phyloP scores from a whole-genome alignment of 768 basidiomycete genomes.

The Kwoniella sp. region DNA sequence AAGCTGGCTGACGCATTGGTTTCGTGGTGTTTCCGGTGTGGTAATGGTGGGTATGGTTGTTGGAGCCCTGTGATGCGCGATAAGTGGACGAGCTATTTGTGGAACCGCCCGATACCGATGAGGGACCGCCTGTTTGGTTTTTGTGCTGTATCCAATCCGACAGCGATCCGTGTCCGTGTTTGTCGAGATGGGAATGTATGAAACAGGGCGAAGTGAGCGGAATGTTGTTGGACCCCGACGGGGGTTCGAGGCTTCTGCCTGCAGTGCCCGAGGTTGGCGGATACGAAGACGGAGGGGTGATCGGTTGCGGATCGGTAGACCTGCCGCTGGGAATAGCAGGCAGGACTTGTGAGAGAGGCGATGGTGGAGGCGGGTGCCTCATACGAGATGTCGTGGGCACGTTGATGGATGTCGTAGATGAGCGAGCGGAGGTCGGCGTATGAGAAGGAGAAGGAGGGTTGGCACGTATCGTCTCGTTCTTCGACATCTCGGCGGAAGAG shows the following conservation, averaged over 20 bases:
- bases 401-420: constrained; percentile 11
- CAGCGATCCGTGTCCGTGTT: constrained; percentile 72
- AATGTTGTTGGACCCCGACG: neutral
- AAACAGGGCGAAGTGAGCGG: constrained; percentile 73
- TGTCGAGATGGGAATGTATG: constrained; percentile 88
- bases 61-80: neutral
- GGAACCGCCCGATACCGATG: neutral
- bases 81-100: constrained; percentile 8
- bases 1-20: constrained; percentile 10
- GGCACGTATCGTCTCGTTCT: constrained; percentile 18
- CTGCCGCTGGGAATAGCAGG: constrained; percentile 5
- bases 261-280: neutral
- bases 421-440: constrained; percentile 2
- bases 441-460: constrained; percentile 8
- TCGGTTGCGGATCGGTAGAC: neutral
- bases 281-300: constrained; percentile 8
- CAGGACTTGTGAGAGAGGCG: constrained; percentile 41
- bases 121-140: constrained; percentile 12
- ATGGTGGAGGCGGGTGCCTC: constrained; percentile 40
- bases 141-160: constrained; percentile 70
- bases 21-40: constrained; percentile 19
- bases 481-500: constrained; percentile 25
- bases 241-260: neutral
- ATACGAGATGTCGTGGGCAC: constrained; percentile 15
- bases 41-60: constrained; percentile 1